A percentile compares a stretch with the other conserved stretches of the same genome.
Conservation (phyloP, 2,329 filamentous ascomycete species). For the Anisogramma anomala region DNA sequence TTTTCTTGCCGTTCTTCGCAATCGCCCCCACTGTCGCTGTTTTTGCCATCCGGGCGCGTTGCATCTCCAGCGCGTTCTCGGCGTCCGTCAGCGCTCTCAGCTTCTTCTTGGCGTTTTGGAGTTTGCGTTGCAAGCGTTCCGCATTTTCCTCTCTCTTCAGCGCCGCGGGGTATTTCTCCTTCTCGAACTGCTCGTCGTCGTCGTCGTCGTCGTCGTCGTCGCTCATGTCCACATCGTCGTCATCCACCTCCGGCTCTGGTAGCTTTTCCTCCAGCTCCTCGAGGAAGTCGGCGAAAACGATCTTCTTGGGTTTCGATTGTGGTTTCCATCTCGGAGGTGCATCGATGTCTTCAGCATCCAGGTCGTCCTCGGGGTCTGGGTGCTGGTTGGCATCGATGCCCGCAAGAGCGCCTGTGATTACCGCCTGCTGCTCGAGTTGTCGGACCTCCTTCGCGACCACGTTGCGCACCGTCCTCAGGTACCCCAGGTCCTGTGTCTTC, state of each 20-base stretch:
- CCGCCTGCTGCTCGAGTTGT: slow-evolving; percentile 40
- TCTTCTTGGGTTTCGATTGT: slow-evolving; percentile 29
- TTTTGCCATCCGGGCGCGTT: slow-evolving; percentile 54
- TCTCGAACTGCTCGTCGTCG: slow-evolving; percentile 12
- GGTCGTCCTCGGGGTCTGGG: slow-evolving; percentile 22
- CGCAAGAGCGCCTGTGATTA: slow-evolving; percentile 29
- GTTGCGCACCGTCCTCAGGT: slow-evolving; percentile 51
- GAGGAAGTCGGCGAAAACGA: slow-evolving; percentile 36
- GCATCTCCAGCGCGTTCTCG: slow-evolving; percentile 45
- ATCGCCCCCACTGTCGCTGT: slow-evolving; percentile 47
- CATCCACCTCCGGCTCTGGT: slow-evolving; percentile 20
- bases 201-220: slow-evolving; percentile 27
- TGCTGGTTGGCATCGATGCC: slow-evolving; percentile 21
- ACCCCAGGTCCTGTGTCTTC: slow-evolving; percentile 59
- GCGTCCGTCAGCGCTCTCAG: slow-evolving; percentile 42
- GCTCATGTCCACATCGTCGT: slow-evolving; percentile 22
- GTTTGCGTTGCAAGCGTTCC: slow-evolving; percentile 35
- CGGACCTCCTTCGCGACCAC: slow-evolving; percentile 46
- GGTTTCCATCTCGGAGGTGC: slow-evolving; percentile 15
- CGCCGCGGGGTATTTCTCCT: slow-evolving; percentile 21
- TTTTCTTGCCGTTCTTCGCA: slow-evolving; percentile 50
- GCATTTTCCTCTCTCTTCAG: slow-evolving; percentile 28
- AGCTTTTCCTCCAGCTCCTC: slow-evolving; percentile 20
- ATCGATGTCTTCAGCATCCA: slow-evolving; percentile 21
- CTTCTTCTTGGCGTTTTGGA: slow-evolving; percentile 41